Conservation (phyloP, 768 basidiomycete genomes). For the Mrakia gelida region DNA sequence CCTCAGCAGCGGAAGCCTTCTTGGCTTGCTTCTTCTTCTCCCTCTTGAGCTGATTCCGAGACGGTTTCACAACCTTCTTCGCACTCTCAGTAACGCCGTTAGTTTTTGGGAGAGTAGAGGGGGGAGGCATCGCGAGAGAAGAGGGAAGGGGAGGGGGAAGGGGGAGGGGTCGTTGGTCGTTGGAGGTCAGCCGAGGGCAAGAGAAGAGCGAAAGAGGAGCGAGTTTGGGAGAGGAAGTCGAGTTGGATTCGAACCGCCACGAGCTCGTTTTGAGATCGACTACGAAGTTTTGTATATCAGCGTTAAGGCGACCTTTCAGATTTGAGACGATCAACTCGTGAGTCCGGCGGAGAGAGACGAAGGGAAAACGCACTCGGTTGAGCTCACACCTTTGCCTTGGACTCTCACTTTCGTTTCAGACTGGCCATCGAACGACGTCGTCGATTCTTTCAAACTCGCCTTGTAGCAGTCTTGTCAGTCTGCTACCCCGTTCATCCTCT, state of each 20-base stretch:
- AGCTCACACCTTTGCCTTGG: too few species aligned
- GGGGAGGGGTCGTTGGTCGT: background rate
- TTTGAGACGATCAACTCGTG: background rate
- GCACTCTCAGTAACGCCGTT: background rate
- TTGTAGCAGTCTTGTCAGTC: too few species aligned
- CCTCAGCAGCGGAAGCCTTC: constrained; percentile 46
- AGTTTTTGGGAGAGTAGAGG: constrained; percentile 1
- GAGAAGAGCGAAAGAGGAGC: background rate
- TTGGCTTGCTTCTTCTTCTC: constrained; percentile 56
- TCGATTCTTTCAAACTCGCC: too few species aligned
- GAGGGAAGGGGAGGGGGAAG: background rate
- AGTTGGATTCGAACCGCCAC: background rate
- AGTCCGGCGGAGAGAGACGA: background rate
- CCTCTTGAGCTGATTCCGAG: constrained; percentile 31
- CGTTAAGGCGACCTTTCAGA: background rate
- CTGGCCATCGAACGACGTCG: too few species aligned
- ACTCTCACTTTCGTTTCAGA: too few species aligned
- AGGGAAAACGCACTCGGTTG: too few species aligned
- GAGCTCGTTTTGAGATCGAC: background rate
- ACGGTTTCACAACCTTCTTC: constrained; percentile 8
- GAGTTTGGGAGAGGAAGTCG: background rate
- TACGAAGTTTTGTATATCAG: background rate
- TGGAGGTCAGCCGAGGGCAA: background rate
- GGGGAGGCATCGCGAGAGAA: constrained; percentile 19
- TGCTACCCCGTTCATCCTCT: too few species aligned